These are phyloP conservation scores for Alternaria metachromatica DNA, from an alignment of 2,329 filamentous ascomycete genomes.

Conservation along the genomic window DNA sequence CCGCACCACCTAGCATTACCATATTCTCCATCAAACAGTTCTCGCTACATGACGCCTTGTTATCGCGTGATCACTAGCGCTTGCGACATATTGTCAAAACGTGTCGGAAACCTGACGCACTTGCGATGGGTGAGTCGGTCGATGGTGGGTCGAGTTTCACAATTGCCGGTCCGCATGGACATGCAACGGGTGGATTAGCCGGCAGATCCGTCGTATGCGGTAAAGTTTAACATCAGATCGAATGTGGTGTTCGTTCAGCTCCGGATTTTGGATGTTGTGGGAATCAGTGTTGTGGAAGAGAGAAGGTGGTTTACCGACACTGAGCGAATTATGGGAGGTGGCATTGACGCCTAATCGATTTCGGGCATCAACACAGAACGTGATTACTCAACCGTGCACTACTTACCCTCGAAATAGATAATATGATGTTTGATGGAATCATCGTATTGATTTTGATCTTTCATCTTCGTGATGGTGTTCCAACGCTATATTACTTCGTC, in stretches of 20 bases:
- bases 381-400: background rate
- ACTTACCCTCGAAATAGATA: background rate
- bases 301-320: background rate
- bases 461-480: background rate
- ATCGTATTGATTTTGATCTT: too few relatives aligned
- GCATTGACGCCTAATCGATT: background rate
- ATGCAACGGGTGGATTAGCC: background rate
- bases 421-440: accelerated
- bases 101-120: conserved; percentile 24
- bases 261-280: too few relatives aligned
- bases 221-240: background rate
- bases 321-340: background rate
- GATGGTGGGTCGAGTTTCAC: conserved; percentile 41
- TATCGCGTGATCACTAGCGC: conserved; percentile 17
- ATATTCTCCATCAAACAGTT: conserved; percentile 3
- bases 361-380: background rate
- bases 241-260: too few relatives aligned
- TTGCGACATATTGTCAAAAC: conserved; percentile 15
- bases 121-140: conserved; percentile 6
- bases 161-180: background rate
- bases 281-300: background rate
- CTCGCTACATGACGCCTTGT: background rate
- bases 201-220: background rate
- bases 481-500: background rate
- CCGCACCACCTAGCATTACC: background rate